Evolutionary conservation across 192 early-diverging fungal species (phyloP).

Genomic region (Coemansia biformis): DNA sequence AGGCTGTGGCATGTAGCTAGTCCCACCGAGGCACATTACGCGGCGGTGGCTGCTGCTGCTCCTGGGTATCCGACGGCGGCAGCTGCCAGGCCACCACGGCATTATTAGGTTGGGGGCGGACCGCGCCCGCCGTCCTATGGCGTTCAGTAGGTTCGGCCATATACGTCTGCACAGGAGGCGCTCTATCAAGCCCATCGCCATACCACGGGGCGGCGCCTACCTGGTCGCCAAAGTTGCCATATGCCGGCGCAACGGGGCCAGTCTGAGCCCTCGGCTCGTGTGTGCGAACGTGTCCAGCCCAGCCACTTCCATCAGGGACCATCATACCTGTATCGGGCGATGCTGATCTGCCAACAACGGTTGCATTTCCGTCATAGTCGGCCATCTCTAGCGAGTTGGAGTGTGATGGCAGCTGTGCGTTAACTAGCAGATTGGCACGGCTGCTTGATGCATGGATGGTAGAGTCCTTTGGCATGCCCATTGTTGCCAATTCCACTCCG

Average conservation of each 20-base stretch:
- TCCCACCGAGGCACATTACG: constrained; percentile 39
- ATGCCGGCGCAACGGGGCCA: not conserved
- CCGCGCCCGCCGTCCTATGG: too few species aligned
- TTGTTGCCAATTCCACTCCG: constrained; percentile 20
- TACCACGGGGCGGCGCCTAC: not conserved
- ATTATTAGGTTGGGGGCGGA: too few species aligned
- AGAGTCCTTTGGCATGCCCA: not conserved
- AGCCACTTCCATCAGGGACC: not conserved
- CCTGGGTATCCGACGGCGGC: too few species aligned
- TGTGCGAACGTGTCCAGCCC: too few species aligned
- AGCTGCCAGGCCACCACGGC: too few species aligned
- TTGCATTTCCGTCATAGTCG: constrained; percentile 20
- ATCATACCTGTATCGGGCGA: constrained; percentile 3
- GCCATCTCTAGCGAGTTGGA: constrained; percentile 5
- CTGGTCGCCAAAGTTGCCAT: not conserved
- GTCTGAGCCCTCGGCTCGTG: not conserved
- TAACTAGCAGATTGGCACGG: constrained; percentile 28
- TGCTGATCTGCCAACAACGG: constrained; percentile 6
- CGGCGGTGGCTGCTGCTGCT: constrained; percentile 3
- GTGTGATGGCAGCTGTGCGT: constrained; percentile 18
- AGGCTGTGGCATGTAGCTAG: too few species aligned
- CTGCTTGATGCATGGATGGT: constrained; percentile 13
- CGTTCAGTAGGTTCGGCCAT: too few species aligned
- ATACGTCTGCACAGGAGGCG: not conserved
- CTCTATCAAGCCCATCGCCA: not conserved